Percentiles rank a stretch among this genome's conserved stretches.
These are phyloP conservation scores for Globisporangium lucens DNA, from an alignment of 352 stramenopile species.

Conservation along the genomic window DNA sequence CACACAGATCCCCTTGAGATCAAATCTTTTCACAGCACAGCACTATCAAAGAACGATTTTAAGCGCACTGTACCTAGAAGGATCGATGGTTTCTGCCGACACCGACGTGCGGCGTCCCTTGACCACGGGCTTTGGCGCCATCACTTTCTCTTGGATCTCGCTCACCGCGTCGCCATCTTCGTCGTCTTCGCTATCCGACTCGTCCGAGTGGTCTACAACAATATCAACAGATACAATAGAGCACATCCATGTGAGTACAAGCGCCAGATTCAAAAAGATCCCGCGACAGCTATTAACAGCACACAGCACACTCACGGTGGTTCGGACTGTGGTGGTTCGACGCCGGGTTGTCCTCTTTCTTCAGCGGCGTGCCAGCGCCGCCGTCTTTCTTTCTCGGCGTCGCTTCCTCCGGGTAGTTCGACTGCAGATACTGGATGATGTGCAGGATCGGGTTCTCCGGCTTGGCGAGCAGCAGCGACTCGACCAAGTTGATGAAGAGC, in stretches of 20 bases:
- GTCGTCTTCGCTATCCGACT: slow-evolving; percentile 86
- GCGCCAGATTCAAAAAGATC: neutral
- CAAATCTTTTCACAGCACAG: neutral
- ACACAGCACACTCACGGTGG: slow-evolving; percentile 9
- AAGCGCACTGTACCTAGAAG: slow-evolving; percentile 25
- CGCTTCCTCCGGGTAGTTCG: slow-evolving; percentile 85
- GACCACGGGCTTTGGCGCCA: slow-evolving; percentile 57
- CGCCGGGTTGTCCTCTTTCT: slow-evolving; percentile 51
- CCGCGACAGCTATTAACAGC: slow-evolving; percentile 22
- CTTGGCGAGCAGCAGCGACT: slow-evolving; percentile 88
- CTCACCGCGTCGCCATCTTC: slow-evolving; percentile 74
- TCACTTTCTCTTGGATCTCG: slow-evolving; percentile 70
- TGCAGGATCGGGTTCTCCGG: slow-evolving; percentile 87
- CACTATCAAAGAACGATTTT: neutral
- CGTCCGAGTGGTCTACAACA: slow-evolving; percentile 72
- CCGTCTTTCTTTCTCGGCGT: slow-evolving; percentile 39
- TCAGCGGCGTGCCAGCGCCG: slow-evolving; percentile 1
- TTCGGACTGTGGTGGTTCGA: slow-evolving; percentile 24
- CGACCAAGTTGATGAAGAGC: slow-evolving; percentile 91
- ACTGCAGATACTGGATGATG: slow-evolving; percentile 89
- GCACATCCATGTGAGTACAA: neutral
- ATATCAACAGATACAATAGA: slow-evolving; percentile 7
- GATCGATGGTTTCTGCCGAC: slow-evolving; percentile 85
- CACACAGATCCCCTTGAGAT: neutral
- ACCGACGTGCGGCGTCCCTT: slow-evolving; percentile 88